Evolutionary conservation across 306 rosid genomes (phyloP).

Genomic region (Quercus suber): DNA sequence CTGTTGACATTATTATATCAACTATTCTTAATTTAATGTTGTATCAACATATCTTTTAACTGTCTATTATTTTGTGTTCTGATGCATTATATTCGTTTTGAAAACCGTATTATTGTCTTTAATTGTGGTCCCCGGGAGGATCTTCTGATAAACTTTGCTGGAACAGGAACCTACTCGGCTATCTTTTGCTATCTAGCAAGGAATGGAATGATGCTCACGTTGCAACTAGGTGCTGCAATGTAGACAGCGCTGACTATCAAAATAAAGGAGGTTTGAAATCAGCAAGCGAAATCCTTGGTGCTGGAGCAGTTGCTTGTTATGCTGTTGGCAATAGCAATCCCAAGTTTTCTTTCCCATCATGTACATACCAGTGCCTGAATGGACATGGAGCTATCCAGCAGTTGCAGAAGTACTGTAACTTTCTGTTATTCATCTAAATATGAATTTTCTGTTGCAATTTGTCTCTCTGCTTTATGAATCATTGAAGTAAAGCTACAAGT

Average conservation of each 20-base stretch:
- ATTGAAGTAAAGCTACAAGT: neutral
- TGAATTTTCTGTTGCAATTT: neutral
- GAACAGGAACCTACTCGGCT: conserved; percentile 86
- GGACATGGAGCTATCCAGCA: conserved; percentile 45
- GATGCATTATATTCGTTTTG: neutral
- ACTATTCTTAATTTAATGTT: neutral
- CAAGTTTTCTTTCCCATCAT: conserved; percentile 69
- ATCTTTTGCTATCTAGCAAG: conserved; percentile 64
- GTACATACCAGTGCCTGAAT: conserved; percentile 50
- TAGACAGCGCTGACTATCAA: conserved; percentile 38
- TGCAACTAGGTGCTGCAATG: conserved; percentile 71
- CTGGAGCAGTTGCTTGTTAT: conserved; percentile 85
- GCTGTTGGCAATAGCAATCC: conserved; percentile 50
- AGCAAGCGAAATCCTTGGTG: conserved; percentile 68
- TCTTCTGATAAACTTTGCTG: conserved; percentile 28
- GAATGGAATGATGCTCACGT: conserved; percentile 53
- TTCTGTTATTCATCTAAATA: conserved; percentile 17
- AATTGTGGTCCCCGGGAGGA: neutral
- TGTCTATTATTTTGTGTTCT: neutral
- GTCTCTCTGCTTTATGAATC: neutral
- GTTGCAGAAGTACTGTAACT: conserved; percentile 64
- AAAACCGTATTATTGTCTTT: conserved; percentile 15
- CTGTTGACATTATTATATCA: neutral
- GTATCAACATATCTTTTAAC: neutral
- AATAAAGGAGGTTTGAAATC: conserved; percentile 56